Base-by-base conservation (phyloP, 345 rosid genomes). In the Eucalyptus marginata region DNA sequence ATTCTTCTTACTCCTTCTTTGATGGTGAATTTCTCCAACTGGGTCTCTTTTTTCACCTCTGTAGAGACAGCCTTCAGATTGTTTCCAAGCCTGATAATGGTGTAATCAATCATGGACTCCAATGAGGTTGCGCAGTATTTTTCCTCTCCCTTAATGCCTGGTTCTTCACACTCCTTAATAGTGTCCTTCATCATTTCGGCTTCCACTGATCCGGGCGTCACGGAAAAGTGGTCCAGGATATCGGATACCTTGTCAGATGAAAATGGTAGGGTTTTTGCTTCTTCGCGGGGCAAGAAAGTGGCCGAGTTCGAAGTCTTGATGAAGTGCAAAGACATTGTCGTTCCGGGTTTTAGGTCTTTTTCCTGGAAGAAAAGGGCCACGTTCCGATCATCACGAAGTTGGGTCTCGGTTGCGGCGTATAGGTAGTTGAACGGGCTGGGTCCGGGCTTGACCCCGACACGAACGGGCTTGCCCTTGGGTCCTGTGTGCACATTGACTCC, bases 361-460 rank as follows among this genome's bases (percentile, higher is more conserved):
- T 96, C 99, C 92, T 95, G 90, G 96, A 98, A 98, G 92, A 98
- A 96, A 29, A 95, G 89, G 40, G 98, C 96, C 27, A 90, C 94
- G 49, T 90, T 94, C 15, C 95, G 96, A 87, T 94, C 89, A 10
- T 93, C 95, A 25, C 90, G 97, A 40, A 95, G 90, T 91, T 98
- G 99, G 79, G 91, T 93, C 88, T 94, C 94, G 5, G 92, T 89
- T 47, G 99, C 97, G 68, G 96, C 97, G 50, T 98, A 97, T 0
- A 0, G 0, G 92, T 98, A 97, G 1, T 0, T 0, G 90, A 96
- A 96, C 6, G 97, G 97, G 52, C 0, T 22, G 1, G 49, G 13
- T 49, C 95, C 96, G 84, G 95, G 96, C 3, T 11, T 88, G 31
- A 95, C 98, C 33, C 94, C 94, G 29, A 95, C 97, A 76, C 68